Base-by-base conservation (phyloP, 2,329 filamentous ascomycete species). In the Sporothrix euskadiensis region DNA sequence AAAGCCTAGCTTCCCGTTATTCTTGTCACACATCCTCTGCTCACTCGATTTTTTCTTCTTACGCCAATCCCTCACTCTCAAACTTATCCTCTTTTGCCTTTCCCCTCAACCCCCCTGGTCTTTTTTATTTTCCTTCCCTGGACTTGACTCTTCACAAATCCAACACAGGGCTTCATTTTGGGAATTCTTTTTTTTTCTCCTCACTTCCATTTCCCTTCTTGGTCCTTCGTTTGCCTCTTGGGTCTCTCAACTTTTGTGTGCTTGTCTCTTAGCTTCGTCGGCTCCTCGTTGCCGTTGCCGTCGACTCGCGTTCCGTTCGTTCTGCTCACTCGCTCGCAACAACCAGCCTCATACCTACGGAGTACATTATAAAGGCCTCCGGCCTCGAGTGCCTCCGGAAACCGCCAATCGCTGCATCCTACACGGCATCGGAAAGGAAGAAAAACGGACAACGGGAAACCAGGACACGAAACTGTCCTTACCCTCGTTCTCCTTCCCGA, bases 291-390 rank as follows among this genome's bases (percentile, higher is more conserved):
- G 59, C 47, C 47, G 52, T 66, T 35, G 14, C 19, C 32, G 59
- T 57, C 59, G 35, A 22, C 71, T 44, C 30, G 57, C 70, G 57
- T 54, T 65, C 49, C 57, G 57, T 49, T 71, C 69, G 69, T 54
- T 71, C 41, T 65, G 69, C 5, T 61, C 69, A 47, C 69, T 71
- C 57, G 69, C 54, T 65, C 30, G 41, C 57, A 54, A 49, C 44
- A 65, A 54, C 57, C 39, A 59, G 22, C 54, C 54, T 59, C 69
- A 41, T 35, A n/a, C 35, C n/a, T 56, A 19, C n/a, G n/a, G n/a
- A n/a, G n/a, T n/a, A n/a, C 39, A 52, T 9, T 22, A 35, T 19
- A 14, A 54, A 35, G 26, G 26, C 69, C 35, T 54, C 79, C 80
- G 12, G 70, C 75, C 9, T 61, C 30, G 22, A 63, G 22, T 44